Conservation (phyloP, 2,329 filamentous ascomycete species). For the Cladosporium sp. region DNA sequence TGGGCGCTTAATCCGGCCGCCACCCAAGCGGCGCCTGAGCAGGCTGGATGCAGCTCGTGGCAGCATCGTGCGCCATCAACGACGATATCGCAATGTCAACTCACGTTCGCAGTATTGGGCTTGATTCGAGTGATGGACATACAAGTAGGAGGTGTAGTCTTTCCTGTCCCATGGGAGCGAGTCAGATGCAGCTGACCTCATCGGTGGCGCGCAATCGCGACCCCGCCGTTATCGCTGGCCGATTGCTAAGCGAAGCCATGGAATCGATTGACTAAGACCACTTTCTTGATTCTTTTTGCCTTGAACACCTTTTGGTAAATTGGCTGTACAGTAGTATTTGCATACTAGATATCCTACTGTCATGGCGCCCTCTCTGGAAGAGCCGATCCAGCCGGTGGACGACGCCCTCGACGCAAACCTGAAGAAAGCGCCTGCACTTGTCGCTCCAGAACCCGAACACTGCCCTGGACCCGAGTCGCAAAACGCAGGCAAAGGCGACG, state of each 20-base stretch:
- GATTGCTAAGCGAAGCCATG: slow-evolving; percentile 7
- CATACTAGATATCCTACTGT: not conserved
- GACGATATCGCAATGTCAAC: not conserved
- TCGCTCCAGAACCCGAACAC: slow-evolving; percentile 92
- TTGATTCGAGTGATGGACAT: no score
- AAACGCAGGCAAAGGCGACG: slow-evolving; percentile 63
- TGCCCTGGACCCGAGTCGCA: slow-evolving; percentile 87
- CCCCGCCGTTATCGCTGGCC: slow-evolving; percentile 11
- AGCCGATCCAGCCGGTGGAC: slow-evolving; percentile 50
- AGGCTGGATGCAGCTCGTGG: not conserved
- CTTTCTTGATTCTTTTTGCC: not conserved
- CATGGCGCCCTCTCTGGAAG: slow-evolving; percentile 81
- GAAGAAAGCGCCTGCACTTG: slow-evolving; percentile 74
- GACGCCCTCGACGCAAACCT: slow-evolving; percentile 68
- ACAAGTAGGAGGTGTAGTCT: no score
- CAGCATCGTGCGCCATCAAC: slow-evolving; percentile 14
- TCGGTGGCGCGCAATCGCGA: slow-evolving; percentile 2
- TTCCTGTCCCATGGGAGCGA: not conserved
- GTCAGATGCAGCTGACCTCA: not conserved
- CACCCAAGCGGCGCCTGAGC: not conserved
- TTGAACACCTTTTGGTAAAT: not conserved
- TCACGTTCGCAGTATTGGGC: no score
- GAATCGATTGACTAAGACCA: not conserved
- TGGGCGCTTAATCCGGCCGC: not conserved
- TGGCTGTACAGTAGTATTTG: not conserved